A percentile compares a stretch with the other conserved stretches of the same genome.
Evolutionary conservation across 2,329 filamentous ascomycete genomes (phyloP).

Genomic region (Periconia digitata): DNA sequence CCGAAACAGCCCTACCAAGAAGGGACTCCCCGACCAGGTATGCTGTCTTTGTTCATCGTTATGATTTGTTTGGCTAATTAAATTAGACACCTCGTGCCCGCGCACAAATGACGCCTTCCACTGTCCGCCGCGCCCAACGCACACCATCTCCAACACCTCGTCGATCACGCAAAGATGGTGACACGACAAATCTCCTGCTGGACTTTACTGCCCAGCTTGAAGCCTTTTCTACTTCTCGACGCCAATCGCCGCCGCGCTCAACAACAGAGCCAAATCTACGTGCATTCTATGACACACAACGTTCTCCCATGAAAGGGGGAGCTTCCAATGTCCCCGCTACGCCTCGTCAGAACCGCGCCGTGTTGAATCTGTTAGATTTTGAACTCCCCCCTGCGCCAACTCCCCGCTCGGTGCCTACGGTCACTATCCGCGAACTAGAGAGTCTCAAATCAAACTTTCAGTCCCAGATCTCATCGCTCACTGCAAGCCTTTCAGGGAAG

Average conservation of each 20-base stretch:
- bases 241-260: conserved; percentile 51
- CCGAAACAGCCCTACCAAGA: conserved; percentile 57
- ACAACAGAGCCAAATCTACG: conserved; percentile 31
- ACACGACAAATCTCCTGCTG: conserved; percentile 76
- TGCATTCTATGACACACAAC: background rate
- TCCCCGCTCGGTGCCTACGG: conserved; percentile 84
- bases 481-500: conserved; percentile 86
- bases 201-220: conserved; percentile 85
- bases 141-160: conserved; percentile 58
- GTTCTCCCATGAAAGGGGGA: conserved; percentile 28
- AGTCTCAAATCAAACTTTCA: conserved; percentile 87
- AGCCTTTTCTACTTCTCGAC: conserved; percentile 49
- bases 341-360: conserved; percentile 35
- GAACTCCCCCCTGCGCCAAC: conserved; percentile 94
- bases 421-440: conserved; percentile 90
- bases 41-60: background rate
- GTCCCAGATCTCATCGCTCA: conserved; percentile 92
- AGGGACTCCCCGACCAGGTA: conserved; percentile 27
- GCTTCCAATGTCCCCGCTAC: conserved; percentile 26
- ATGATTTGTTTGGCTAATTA: conserved; percentile 9
- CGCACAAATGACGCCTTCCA: conserved; percentile 52
- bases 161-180: conserved; percentile 50
- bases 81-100: conserved; percentile 33
- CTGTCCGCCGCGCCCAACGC: conserved; percentile 47
- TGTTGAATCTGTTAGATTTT: conserved; percentile 66